Conservation (phyloP, 208 protist species). For the Spironucleus salmonicida region DNA sequence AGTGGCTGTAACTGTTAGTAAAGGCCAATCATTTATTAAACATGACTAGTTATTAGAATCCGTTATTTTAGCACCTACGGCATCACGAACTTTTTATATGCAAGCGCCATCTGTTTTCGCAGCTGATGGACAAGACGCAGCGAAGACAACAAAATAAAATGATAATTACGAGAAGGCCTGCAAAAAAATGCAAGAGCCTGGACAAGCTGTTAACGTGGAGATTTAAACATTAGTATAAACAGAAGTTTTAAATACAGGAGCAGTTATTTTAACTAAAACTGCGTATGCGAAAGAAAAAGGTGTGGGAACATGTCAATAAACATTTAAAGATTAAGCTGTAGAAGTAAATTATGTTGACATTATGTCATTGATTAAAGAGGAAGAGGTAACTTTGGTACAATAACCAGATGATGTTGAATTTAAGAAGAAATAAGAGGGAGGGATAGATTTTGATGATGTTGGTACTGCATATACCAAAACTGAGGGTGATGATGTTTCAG, state of each 20-base stretch:
- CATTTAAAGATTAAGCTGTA: not conserved
- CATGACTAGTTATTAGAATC: not conserved
- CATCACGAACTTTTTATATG: not conserved
- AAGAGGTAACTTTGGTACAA: not conserved
- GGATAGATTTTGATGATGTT: not conserved
- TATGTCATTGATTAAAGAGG: not conserved
- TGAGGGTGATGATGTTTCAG: constrained; percentile 19
- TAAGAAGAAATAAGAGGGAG: not conserved
- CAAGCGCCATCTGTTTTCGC: not conserved
- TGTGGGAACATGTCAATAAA: not conserved
- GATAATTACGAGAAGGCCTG: not conserved
- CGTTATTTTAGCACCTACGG: not conserved
- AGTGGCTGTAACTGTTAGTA: not conserved
- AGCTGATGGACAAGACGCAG: not conserved
- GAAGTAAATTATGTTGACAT: constrained; percentile 13
- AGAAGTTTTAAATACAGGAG: no score
- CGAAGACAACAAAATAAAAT: not conserved
- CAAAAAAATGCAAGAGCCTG: not conserved
- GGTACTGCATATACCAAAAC: not conserved
- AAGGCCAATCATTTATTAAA: not conserved
- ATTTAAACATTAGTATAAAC: not conserved
- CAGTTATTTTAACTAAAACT: not conserved
- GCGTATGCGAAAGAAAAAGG: not conserved
- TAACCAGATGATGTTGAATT: not conserved
- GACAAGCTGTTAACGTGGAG: not conserved